Conservation (phyloP, 1,284 basidiomycete species). For the Ceratobasidium sp. region DNA sequence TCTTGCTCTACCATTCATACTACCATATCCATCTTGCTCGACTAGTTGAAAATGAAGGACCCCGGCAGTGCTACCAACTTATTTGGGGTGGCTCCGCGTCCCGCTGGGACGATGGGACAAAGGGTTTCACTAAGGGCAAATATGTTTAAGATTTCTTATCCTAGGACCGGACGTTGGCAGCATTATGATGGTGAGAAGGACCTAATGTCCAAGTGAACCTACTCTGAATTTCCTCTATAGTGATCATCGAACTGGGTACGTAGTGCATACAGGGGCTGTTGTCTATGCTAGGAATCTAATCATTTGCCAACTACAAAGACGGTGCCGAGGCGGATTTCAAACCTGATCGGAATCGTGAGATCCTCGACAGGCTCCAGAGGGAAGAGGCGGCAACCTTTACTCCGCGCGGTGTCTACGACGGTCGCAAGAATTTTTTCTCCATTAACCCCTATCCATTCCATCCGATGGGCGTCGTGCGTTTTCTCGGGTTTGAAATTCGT, state of each 20-base stretch:
- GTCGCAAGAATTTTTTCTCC: constrained; percentile 78
- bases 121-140: neutral
- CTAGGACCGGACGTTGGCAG: constrained; percentile 13
- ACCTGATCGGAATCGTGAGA: constrained; percentile 36
- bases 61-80: constrained; percentile 19
- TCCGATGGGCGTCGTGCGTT: constrained; percentile 3
- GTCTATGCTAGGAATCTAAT: neutral
- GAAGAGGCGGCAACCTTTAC: constrained; percentile 14
- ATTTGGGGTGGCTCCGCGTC: constrained; percentile 24
- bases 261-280: neutral
- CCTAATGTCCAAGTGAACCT: neutral
- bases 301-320: neutral
- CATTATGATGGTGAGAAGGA: constrained; percentile 30
- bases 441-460: constrained; percentile 54
- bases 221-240: constrained; percentile 17
- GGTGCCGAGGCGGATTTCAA: constrained; percentile 7
- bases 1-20: neutral
- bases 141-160: constrained; percentile 32
- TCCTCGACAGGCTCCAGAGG: constrained; percentile 37
- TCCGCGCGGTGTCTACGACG: constrained; percentile 67
- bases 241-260: constrained; percentile 34
- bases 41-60: neutral
- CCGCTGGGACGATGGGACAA: neutral
- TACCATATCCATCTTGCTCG: neutral
- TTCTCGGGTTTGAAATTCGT: neutral